Base-by-base conservation (phyloP, 257 asterid species). In the Primulina eburnea region DNA sequence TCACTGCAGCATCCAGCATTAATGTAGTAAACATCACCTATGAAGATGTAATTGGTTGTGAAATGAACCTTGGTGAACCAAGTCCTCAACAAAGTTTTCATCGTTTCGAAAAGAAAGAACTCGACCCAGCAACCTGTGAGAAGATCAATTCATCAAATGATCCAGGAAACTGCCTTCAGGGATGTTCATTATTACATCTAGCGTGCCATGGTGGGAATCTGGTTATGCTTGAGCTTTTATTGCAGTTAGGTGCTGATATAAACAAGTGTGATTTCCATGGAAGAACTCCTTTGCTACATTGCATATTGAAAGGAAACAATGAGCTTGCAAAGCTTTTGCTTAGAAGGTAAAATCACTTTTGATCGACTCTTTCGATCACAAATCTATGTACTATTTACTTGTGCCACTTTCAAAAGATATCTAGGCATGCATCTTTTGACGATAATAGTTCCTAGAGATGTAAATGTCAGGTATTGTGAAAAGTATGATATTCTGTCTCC, bases 221-320 rank as follows among this genome's bases (percentile, higher is more conserved):
- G 65, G 92, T 85, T 75, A 89, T 93, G 92, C 88, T 93, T 75
- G 99, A 93, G 85, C 86, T 93, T 69, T 80, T 93, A 77, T 81
- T 93, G 81, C 99, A 93, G 85, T 82, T 83, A 59, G 99, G 99
- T 55, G 92, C 94, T 70, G 88, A 90, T 70, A 83, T 88, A 81
- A 93, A 93, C 79, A 82, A 76, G 77, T 53, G 88, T 59, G 99
- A 93, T 77, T 76, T 82, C 67, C 96, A 89, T 71, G 94, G 96
- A 67, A 82, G 96, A 78, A 90, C 99, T 63, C 94, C 99, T 75
- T 81, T 93, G 59, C 97, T 82, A 61, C 95, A 93, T 83, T 93
- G 99, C 91, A 86, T 93, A 75, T 50, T 85, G 79, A 79, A 73
- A 73, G 95, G 97, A 77, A 87, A 86, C 77, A 88, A 86, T 72